phyloP scores from a whole-genome alignment of 139 green algal species.

The Tetratostichococcus sp. region DNA sequence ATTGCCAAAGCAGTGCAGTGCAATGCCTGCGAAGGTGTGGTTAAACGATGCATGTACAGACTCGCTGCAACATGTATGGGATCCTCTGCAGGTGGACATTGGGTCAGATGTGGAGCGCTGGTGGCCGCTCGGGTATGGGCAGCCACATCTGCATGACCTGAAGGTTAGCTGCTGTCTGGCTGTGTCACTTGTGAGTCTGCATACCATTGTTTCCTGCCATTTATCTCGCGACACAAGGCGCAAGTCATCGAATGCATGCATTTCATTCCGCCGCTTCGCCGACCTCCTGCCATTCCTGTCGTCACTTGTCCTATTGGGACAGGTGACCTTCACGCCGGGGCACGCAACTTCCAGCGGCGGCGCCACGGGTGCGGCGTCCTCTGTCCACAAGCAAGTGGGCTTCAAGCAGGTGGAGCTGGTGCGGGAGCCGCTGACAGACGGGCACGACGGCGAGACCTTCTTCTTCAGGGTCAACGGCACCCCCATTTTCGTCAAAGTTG shows the following conservation, averaged over 20 bases:
- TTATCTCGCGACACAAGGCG: not conserved
- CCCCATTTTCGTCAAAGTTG: slow-evolving; percentile 52
- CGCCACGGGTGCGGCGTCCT: not conserved
- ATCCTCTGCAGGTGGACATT: not conserved
- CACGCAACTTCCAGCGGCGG: too few relatives aligned
- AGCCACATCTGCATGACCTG: not conserved
- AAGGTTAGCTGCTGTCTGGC: not conserved
- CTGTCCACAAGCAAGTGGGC: slow-evolving; percentile 29
- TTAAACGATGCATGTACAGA: too few relatives aligned
- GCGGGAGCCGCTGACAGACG: slow-evolving; percentile 20
- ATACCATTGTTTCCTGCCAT: too few relatives aligned
- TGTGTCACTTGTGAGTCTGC: too few relatives aligned
- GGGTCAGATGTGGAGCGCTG: not conserved
- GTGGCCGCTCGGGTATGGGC: not conserved
- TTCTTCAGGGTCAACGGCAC: slow-evolving; percentile 69
- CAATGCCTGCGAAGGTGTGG: too few relatives aligned
- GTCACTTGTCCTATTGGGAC: too few relatives aligned
- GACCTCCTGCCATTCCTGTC: too few relatives aligned
- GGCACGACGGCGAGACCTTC: slow-evolving; percentile 51
- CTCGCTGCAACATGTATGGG: too few relatives aligned
- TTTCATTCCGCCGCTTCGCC: too few relatives aligned
- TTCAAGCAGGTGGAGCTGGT: slow-evolving; percentile 60
- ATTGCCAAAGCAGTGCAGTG: too few relatives aligned
- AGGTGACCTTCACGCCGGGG: not conserved
- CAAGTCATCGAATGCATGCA: not conserved